Base-by-base conservation (phyloP, 2,329 filamentous ascomycete genomes). In the Clonostachys sp. region DNA sequence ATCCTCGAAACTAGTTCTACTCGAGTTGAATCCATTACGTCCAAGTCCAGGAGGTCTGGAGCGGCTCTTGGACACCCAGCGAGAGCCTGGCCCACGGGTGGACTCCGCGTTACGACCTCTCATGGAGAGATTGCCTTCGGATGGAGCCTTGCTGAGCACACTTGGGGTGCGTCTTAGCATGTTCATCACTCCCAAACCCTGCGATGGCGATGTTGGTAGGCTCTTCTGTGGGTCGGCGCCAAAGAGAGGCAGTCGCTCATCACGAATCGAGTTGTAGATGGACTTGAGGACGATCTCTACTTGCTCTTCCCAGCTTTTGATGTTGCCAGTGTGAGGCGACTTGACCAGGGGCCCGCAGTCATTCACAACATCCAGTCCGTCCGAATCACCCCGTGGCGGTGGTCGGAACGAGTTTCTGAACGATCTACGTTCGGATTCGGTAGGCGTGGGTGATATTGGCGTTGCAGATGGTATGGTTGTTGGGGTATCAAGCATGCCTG, bases 1-100 rank as follows among this genome's bases (percentile, higher is more conserved):
- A 57, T 99, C 94, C 50, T 99, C 94, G 53, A 99, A 82, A 66
- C 92, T 97, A 10, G 92, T 97, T 45, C 91, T 83, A 61, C 91
- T 96, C 1, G 92, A 96, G 20, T 87, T 91, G 61, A 95, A 82
- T 12, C 88, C 90, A 39, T 87, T 92, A 45, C 82, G 80, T 39
- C 86, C 86, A 52, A 94, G 86, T 1, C 62, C 66, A 20, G 87
- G 86, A 8, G 14, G 36, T 42, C 91, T 78, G 2, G 91, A 95
- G 46, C 92, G 83, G 58, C 87, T 91, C 68, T 95, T 96, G 36
- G 87, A 89, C 41, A 83, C 80, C 87, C 90, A 97, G 46, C 89
- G 78, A 45, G 84, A 84, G 1, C 83, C 80, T 51, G 61, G 70
- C 10, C 65, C 63, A 50, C 78, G 72, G 48, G 67, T 55, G 49